Evolutionary conservation across 768 basidiomycete genomes (phyloP), one percentile per base, ranked within the genome.

Genomic region (Agrocybe praecox): DNA sequence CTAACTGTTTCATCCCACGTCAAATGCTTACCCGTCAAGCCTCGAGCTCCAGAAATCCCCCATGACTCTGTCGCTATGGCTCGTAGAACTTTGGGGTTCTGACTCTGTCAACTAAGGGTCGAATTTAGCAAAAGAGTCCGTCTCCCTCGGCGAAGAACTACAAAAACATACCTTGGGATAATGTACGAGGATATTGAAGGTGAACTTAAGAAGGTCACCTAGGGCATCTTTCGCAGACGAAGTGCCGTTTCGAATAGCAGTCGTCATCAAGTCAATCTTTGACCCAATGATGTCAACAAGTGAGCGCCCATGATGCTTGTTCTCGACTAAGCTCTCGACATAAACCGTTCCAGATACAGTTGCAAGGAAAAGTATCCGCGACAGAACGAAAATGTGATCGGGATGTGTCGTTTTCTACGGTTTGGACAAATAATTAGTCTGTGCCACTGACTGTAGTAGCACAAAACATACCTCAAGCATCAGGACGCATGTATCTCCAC

Each of bases 141-240:
- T 45, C 5, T 40, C 14, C 14, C 4, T 3, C 36, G 36, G n/a
- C 12, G n/a, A 17, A 36, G 40, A 26, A 34, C 1, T 6, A 23
- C 23, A 40, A 24, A 32, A 29, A 23, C 14, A 67, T 45, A 89
- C 90, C 77, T 87, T 92, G 5, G 92, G 92, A 70, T 92, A 94
- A 67, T 90, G 89, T 42, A 86, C 69, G 49, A 93, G 76, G 26
- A 96, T 68, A 68, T 96, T 95, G 71, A 92, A 95, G 2, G 83
- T 76, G 46, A 94, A 79, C 67, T 98, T 98, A 54, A 98, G 80
- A 22, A 94, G 67, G 69, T 98, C 95, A 3, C 83, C 80, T 75
- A 90, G 80, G 2, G 94, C 92, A 53, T 92, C 90, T 62, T 80
- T 80, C 26, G 85, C 76, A 74, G 84, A 77, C 59, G 80, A 76